These are phyloP conservation scores for Coprinopsis cinerea DNA, from an alignment of 768 basidiomycete species.

Conservation along the genomic window DNA sequence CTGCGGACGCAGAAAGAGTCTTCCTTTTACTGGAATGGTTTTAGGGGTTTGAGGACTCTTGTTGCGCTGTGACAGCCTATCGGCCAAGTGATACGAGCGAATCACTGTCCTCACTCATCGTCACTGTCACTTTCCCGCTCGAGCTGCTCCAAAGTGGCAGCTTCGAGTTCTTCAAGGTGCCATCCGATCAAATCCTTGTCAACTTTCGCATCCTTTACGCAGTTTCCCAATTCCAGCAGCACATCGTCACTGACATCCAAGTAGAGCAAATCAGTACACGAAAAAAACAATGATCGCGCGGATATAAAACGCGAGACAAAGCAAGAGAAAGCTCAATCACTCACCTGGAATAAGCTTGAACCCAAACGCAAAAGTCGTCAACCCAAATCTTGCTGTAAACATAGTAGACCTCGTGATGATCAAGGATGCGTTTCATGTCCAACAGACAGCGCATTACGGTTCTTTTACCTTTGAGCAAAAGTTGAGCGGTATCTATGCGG, in stretches of 20 bases:
- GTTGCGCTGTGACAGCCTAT: too few species aligned
- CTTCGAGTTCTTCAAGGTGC: slow-evolving; percentile 66
- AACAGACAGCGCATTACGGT: slow-evolving; percentile 60
- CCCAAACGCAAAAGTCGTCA: slow-evolving; percentile 82
- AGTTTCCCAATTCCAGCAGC: slow-evolving; percentile 39
- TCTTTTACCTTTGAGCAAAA: slow-evolving; percentile 58
- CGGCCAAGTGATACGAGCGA: too few species aligned
- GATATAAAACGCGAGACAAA: neutral
- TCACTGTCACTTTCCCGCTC: slow-evolving; percentile 60
- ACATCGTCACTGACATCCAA: slow-evolving; percentile 59
- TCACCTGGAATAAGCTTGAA: slow-evolving; percentile 63
- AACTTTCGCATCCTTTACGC: slow-evolving; percentile 35
- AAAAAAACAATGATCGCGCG: too few species aligned
- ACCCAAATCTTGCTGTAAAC: slow-evolving; percentile 86
- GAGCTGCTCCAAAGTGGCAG: slow-evolving; percentile 33
- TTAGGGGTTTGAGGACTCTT: too few species aligned
- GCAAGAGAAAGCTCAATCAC: slow-evolving; percentile 16
- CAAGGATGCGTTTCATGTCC: slow-evolving; percentile 66
- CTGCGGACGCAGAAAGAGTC: too few species aligned
- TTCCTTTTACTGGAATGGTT: too few species aligned
- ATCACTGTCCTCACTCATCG: too few species aligned
- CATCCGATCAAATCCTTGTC: slow-evolving; percentile 58
- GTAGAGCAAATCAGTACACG: too few species aligned
- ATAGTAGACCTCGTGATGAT: slow-evolving; percentile 82
- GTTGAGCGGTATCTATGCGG: slow-evolving; percentile 50